Evolutionary conservation across 306 rosid species (phyloP), one percentile per base, ranked within the genome.

Genomic region (Cicer judaicum): DNA sequence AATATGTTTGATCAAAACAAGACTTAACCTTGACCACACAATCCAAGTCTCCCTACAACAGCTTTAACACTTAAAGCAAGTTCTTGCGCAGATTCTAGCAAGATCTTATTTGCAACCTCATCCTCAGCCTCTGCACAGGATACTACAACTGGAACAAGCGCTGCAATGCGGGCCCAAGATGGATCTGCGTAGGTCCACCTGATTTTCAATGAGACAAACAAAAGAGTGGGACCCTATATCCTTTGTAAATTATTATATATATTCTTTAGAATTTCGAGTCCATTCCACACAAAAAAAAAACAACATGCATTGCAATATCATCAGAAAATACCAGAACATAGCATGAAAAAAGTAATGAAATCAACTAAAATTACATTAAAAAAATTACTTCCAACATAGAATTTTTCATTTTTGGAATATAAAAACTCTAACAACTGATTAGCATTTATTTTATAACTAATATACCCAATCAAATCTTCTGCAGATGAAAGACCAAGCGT

Each of bases 151-250:
- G 98, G 98, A 72, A 93, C 97, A 59, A 93, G 96, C 10, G 98
- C 97, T 42, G 98, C 92, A 80, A 93, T 91, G 70, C 97, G 98
- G 8, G 97, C 96, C 97, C 98, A 93, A 43, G 98, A 88, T 73
- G 93, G 92, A 73, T 93, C 97, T 55, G 92, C 97, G 68, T 93
- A 93, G 19, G 98, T 93, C 98, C 97, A 93, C 89, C 98, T 93
- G 87, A 50, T 79, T 47, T 83, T 39, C 82, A 76, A 84, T 73
- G 70, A 74, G 68, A 60, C 53, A 78, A 79, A 65, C 38, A 74
- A 43, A 40, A 7, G 12, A 54, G 16, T 44, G 80, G 70, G 72
- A 81, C 34, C 52, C 52, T 7, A 55, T 78, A 71, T 47, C 60
- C 70, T 29, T 29, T 29, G 34, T 29, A 29, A 29, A 29, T 29